Evolutionary conservation across 257 asterid genomes (phyloP).

Genomic region (Solanum arcanum): DNA sequence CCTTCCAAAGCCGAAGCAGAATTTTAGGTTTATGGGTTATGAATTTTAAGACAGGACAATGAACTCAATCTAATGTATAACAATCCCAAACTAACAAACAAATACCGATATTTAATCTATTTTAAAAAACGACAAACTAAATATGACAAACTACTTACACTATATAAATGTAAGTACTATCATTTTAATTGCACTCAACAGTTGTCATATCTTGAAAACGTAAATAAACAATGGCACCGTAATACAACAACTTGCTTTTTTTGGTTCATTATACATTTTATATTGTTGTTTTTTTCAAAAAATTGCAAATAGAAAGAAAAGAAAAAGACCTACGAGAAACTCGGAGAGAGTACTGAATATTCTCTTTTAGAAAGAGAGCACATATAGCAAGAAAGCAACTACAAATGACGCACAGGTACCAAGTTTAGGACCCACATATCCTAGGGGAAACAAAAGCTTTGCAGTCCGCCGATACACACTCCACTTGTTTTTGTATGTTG

Average conservation of each 20-base stretch:
- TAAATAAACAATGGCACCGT: neutral
- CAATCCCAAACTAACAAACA: neutral
- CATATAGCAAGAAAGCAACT: neutral
- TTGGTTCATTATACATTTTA: neutral
- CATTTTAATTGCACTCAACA: neutral
- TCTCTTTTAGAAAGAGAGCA: neutral
- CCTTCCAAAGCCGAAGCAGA: neutral
- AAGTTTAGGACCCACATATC: neutral
- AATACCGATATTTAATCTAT: neutral
- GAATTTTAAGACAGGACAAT: neutral
- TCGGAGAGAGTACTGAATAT: neutral
- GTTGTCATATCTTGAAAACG: neutral
- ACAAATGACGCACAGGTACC: neutral
- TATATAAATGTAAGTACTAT: neutral
- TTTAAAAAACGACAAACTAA: neutral
- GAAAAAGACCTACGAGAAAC: neutral
- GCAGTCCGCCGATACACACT: neutral
- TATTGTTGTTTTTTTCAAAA: neutral
- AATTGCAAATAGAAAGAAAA: neutral
- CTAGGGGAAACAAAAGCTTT: neutral
- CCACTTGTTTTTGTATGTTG: neutral
- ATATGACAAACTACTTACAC: neutral
- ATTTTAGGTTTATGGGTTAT: neutral
- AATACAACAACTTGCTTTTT: neutral
- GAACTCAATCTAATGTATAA: neutral